These are phyloP conservation scores for Cladophialophora psammophila DNA, from an alignment of 2,329 filamentous ascomycete genomes.

Conservation along the genomic window DNA sequence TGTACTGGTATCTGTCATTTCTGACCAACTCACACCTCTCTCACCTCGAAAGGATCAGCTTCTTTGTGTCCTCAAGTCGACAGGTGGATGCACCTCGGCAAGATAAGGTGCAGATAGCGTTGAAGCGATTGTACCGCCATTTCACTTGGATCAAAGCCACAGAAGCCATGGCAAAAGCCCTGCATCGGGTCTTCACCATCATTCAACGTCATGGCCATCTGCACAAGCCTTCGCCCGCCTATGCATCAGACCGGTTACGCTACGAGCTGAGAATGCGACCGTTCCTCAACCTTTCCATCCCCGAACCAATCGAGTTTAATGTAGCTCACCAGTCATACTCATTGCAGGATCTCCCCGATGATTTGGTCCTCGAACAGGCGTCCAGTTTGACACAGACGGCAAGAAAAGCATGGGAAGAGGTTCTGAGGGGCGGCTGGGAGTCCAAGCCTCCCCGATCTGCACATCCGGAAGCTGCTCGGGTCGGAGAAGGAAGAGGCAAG, in stretches of 20 bases:
- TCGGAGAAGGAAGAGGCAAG: neutral
- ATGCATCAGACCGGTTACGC: constrained; percentile 71
- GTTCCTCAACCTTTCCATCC: constrained; percentile 73
- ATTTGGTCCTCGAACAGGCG: constrained; percentile 50
- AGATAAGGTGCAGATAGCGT: constrained; percentile 42
- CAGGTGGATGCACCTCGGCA: constrained; percentile 23
- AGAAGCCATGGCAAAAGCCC: constrained; percentile 60
- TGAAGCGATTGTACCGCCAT: constrained; percentile 61
- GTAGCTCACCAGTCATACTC: constrained; percentile 61
- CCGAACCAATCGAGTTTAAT: constrained; percentile 70
- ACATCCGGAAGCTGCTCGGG: constrained; percentile 7
- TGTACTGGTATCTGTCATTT: constrained; percentile 90
- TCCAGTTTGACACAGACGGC: constrained; percentile 50
- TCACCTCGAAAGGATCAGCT: constrained; percentile 76
- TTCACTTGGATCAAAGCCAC: constrained; percentile 71
- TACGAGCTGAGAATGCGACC: constrained; percentile 89
- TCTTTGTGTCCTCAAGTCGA: constrained; percentile 60
- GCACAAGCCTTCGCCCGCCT: constrained; percentile 59
- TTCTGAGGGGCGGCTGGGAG: constrained; percentile 49
- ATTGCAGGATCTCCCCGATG: constrained; percentile 54
- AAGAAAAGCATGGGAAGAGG: constrained; percentile 53
- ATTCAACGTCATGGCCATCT: constrained; percentile 64
- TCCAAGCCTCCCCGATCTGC: constrained; percentile 36
- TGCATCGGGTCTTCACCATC: constrained; percentile 69
- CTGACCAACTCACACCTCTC: constrained; percentile 71